Evolutionary conservation across 2,329 filamentous ascomycete genomes (phyloP), one percentile per base, ranked within the genome.

Genomic region (Peltaster fructicola): DNA sequence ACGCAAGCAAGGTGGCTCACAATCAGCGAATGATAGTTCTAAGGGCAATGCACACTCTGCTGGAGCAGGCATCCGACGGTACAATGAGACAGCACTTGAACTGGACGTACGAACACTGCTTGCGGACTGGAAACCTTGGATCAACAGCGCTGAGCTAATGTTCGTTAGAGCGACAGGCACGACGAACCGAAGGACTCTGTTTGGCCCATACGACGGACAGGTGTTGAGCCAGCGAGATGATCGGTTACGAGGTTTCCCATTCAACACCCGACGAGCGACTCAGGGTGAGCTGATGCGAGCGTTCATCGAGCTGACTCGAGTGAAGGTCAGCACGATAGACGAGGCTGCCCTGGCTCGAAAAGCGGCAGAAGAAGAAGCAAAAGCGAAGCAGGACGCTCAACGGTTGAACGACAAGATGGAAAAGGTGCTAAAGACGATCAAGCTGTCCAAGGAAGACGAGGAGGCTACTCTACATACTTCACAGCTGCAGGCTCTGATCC

Each of bases 1-100:
- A 36, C 68, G 88, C 37, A 98, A 98, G 50, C 88, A 98, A 50
- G 88, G 88, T 59, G 88, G 90, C 20, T 74, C 82, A 7, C 88
- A 98, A 49, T 90, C 84, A 3, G 75, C 85, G 14, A 95, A 82
- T 48, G 88, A 98, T 49, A 77, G 80, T 32, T 69, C 84, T n/a
- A 92, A 92, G 46, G 85, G 88, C 8, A 73, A 76, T 22, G 88
- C 88, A 0, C 82, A 95, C 51, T 95, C 88, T 4, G 90, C 84
- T 6, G 88, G 90, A 48, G 79, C 88, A 1, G 78, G 72, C 21
- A 57, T 98, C 29, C 74, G 88, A 54, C 68, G 88, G 11, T 91
- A 95, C 52, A 98, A 98, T 44, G 90, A 98, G 52, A 73, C 77
- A 36, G 85, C 84, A 1, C 58, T 98, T 17, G 72, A 75, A 5